Conservation (phyloP, 345 rosid genomes). For the Dipteronia dyeriana region DNA sequence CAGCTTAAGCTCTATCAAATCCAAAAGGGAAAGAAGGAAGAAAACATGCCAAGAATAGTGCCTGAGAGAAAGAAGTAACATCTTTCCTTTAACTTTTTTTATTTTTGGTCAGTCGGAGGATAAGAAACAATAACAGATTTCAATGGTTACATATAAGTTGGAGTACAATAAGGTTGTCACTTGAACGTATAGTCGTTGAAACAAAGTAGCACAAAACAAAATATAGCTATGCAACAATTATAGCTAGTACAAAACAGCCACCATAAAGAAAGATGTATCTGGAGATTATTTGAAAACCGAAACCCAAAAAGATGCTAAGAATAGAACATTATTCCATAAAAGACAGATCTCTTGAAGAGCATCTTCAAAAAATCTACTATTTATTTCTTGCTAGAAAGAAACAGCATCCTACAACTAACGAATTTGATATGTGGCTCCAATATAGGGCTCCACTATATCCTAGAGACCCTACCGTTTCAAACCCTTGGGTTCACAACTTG, state of each 20-base stretch:
- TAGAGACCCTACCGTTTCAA: not conserved
- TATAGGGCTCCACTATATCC: not conserved
- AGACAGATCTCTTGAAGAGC: not conserved
- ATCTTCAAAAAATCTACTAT: not conserved
- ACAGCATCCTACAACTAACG: conserved; percentile 4
- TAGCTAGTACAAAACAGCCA: not conserved
- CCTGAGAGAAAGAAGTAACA: not conserved
- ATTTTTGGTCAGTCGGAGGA: not conserved
- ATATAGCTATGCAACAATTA: not conserved
- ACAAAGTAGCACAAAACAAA: not conserved
- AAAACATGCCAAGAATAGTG: not conserved
- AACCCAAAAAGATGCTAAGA: not conserved
- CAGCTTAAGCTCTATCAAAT: not conserved
- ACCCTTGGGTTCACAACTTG: not conserved
- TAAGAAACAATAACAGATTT: not conserved
- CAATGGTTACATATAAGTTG: not conserved
- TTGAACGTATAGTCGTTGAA: not conserved
- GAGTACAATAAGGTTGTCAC: not conserved
- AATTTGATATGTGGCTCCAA: not conserved
- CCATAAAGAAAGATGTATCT: not conserved
- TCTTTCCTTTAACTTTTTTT: not conserved
- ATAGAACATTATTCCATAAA: not conserved
- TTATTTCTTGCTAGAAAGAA: not conserved
- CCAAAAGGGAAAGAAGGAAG: not conserved
- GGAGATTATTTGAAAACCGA: not conserved